Conservation (phyloP, 495 filamentous ascomycete species). For the Apodospora peruviana region DNA sequence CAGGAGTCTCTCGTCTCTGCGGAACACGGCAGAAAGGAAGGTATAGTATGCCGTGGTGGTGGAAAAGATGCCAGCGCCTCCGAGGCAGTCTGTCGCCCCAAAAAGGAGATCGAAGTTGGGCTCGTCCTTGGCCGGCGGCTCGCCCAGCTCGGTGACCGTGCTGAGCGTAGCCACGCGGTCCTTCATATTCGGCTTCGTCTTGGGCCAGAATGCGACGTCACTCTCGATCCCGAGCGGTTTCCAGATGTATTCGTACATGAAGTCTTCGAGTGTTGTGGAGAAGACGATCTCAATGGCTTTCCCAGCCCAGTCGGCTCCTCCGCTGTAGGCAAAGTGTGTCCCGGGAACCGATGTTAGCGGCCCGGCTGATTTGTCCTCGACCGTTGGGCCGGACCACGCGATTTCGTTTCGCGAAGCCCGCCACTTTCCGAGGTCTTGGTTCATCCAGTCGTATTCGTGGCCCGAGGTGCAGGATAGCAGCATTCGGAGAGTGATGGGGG, state of each 20-base stretch:
- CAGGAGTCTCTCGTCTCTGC: conserved; percentile 4
- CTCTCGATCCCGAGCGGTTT: conserved; percentile 3
- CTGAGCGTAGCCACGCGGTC: conserved; percentile 1
- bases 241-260: conserved; percentile 9
- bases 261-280: conserved; percentile 3
- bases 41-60: conserved; percentile 7
- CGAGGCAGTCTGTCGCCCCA: conserved; percentile 5
- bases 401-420: conserved; percentile 11
- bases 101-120: conserved; percentile 2
- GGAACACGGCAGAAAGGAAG: conserved; percentile 9
- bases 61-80: conserved; percentile 3
- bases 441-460: conserved; percentile 14
- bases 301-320: conserved; percentile 48
- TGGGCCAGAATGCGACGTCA: conserved; percentile 3
- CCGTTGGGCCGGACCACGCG: conserved; percentile 8
- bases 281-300: conserved; percentile 11
- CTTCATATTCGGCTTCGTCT: conserved; percentile 1
- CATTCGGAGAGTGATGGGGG: conserved; percentile 26
- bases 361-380: conserved; percentile 28
- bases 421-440: conserved; percentile 15
- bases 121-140: conserved; percentile 4
- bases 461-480: conserved; percentile 24
- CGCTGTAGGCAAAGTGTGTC: conserved; percentile 42
- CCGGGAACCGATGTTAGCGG: conserved; percentile 48
- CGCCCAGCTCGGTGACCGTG: conserved; percentile 5